Evolutionary conservation across 2,329 filamentous ascomycete species (phyloP).

Genomic region (Penicillium concentricum): DNA sequence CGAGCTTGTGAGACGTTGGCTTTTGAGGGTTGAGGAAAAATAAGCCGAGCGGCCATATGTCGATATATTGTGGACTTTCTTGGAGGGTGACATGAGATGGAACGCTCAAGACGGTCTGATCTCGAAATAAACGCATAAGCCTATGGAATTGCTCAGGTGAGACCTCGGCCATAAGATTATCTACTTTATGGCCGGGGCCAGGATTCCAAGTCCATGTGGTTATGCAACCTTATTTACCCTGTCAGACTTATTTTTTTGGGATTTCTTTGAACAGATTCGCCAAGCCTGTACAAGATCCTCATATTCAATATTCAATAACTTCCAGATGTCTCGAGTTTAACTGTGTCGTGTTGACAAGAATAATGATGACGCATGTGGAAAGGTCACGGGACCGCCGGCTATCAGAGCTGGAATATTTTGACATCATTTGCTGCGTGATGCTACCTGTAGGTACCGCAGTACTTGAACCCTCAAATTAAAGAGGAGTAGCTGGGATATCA

Average conservation of each 20-base stretch:
- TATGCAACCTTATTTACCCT: conserved; percentile 2
- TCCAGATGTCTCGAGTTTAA: no score
- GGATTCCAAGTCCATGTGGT: conserved; percentile 1
- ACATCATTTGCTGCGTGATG: neutral
- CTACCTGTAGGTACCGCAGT: neutral
- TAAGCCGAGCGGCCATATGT: neutral
- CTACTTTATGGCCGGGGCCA: neutral
- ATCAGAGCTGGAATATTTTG: neutral
- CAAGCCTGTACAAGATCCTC: neutral
- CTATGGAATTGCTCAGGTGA: neutral
- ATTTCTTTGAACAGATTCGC: neutral
- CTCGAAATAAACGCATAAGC: neutral
- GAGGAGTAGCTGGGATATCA: neutral
- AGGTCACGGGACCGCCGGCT: conserved; percentile 14
- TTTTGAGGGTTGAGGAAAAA: neutral
- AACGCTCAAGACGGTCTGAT: neutral
- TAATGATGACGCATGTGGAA: neutral
- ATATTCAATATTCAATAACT: no score
- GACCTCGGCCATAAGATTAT: neutral
- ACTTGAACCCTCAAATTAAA: neutral
- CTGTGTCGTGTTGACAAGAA: neutral
- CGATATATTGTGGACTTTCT: neutral
- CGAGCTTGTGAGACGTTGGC: neutral
- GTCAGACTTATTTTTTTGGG: neutral
- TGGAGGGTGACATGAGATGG: neutral